A percentile compares a stretch with the other conserved stretches of the same genome.
Evolutionary conservation across 441 rosid species (phyloP).

Genomic region (Aleurites moluccanus): DNA sequence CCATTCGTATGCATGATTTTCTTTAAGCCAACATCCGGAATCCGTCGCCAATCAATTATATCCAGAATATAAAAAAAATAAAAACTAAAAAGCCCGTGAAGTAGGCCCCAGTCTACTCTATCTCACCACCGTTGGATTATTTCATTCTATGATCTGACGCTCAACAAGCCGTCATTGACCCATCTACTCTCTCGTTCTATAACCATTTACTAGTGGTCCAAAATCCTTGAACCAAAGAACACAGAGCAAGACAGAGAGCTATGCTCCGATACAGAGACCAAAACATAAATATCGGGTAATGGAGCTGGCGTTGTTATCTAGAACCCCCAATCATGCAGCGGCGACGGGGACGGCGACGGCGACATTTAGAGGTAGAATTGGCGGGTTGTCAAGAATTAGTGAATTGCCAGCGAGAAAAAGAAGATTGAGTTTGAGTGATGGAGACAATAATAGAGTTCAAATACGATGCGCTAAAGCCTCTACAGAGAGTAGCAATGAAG

Average conservation of each 20-base stretch:
- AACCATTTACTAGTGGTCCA: not conserved
- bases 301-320: slow-evolving; percentile 50
- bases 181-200: not conserved
- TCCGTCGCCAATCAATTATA: not conserved
- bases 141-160: not conserved
- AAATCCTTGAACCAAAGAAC: not conserved
- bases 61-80: not conserved
- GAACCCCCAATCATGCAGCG: slow-evolving; percentile 20
- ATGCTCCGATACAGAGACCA: slow-evolving; percentile 3
- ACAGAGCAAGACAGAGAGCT: not conserved
- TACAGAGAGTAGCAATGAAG: slow-evolving; percentile 47
- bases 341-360: slow-evolving; percentile 22
- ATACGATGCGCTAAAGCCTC: slow-evolving; percentile 42
- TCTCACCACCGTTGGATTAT: slow-evolving; percentile 5
- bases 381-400: slow-evolving; percentile 24
- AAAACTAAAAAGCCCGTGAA: too few species aligned
- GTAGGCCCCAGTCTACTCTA: not conserved
- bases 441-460: slow-evolving; percentile 20
- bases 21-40: not conserved
- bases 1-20: slow-evolving; percentile 25
- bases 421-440: slow-evolving; percentile 21
- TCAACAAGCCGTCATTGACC: not conserved
- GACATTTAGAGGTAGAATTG: slow-evolving; percentile 26
- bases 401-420: slow-evolving; percentile 35
- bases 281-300: slow-evolving; percentile 24